phyloP scores from a whole-genome alignment of 306 rosid species.

The Inga oerstediana region DNA sequence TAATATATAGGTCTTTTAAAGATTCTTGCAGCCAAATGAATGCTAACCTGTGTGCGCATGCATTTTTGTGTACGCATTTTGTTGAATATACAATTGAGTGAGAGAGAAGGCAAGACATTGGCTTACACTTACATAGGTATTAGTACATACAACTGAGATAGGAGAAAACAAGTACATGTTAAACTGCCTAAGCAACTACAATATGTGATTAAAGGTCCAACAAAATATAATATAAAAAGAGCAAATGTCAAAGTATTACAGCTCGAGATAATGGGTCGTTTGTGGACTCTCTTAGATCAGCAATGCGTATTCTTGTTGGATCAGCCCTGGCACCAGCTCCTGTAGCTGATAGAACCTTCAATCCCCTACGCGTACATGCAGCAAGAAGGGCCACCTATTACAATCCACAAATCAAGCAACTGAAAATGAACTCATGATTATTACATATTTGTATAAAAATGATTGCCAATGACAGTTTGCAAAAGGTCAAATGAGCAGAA shows the following conservation, averaged over 20 bases:
- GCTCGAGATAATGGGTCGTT: conserved; percentile 90
- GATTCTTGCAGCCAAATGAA: neutral
- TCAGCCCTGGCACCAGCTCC: conserved; percentile 99
- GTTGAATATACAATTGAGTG: neutral
- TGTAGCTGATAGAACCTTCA: conserved; percentile 89
- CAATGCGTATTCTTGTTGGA: conserved; percentile 91
- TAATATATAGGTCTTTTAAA: neutral
- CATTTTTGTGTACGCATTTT: conserved; percentile 7
- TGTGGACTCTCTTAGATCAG: conserved; percentile 89
- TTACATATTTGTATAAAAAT: conserved; percentile 28
- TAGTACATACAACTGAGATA: conserved; percentile 9
- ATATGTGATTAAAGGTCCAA: neutral
- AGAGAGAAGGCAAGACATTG: conserved; percentile 23
- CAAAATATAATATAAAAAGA: conserved; percentile 11
- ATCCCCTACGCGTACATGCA: conserved; percentile 89
- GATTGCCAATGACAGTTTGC: conserved; percentile 14
- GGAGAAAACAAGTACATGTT: conserved; percentile 4
- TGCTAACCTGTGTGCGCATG: neutral
- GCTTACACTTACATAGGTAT: neutral
- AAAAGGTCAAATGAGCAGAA: neutral
- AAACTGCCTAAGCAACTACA: conserved; percentile 17
- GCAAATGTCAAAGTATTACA: conserved; percentile 49
- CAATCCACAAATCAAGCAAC: conserved; percentile 44
- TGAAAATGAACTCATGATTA: conserved; percentile 36
- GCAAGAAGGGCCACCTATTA: conserved; percentile 97